Conservation (phyloP, 345 rosid species). For the Eutrema heterophyllum region DNA sequence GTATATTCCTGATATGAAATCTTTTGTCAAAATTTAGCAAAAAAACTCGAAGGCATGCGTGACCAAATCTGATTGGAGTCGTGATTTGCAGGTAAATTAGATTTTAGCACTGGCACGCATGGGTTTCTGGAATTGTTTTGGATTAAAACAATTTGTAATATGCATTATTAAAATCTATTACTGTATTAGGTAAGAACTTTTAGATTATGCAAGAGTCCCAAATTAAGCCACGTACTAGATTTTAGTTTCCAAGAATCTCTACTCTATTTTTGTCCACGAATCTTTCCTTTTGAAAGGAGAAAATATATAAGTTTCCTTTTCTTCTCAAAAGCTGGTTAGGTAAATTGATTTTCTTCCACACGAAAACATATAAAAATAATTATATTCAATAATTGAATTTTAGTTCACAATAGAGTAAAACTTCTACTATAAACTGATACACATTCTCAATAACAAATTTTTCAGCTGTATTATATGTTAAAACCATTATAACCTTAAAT, state of each 20-base stretch:
- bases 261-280: neutral
- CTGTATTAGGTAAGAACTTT: constrained; percentile 23
- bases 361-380: neutral
- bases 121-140: neutral
- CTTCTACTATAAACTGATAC: too few species aligned
- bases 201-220: neutral
- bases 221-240: constrained; percentile 16
- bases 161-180: neutral
- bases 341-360: neutral
- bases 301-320: neutral
- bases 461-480: too few species aligned
- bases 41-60: too few species aligned
- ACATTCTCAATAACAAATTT: too few species aligned
- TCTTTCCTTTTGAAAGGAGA: neutral
- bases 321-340: neutral
- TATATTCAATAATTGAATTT: too few species aligned
- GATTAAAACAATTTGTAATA: neutral
- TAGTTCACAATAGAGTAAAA: too few species aligned
- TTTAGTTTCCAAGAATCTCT: constrained; percentile 16
- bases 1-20: neutral
- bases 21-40: neutral
- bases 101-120: constrained; percentile 3
- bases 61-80: neutral
- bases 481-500: too few species aligned
- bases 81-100: neutral